Conservation (phyloP, 495 filamentous ascomycete genomes). For the Penicillium taxi region DNA sequence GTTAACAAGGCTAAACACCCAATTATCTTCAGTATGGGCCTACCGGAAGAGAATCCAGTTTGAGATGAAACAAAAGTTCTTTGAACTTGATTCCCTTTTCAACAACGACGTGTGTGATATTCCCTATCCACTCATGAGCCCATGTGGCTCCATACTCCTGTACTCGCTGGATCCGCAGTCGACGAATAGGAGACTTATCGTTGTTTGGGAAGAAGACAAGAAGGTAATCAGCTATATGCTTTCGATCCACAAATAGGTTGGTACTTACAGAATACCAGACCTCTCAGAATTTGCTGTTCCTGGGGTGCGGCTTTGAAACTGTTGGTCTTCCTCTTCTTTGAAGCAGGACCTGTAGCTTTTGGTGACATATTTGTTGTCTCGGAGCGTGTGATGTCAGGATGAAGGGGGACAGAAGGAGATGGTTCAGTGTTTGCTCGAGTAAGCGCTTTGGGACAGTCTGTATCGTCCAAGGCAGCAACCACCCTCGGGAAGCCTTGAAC, state of each 20-base stretch:
- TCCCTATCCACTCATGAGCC: constrained; percentile 43
- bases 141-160: constrained; percentile 68
- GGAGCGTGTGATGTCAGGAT: not conserved
- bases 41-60: constrained; percentile 41
- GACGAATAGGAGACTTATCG: constrained; percentile 57
- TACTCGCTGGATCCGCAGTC: constrained; percentile 63
- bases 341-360: constrained; percentile 8
- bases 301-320: constrained; percentile 44
- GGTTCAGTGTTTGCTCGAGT: constrained; percentile 13
- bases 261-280: constrained; percentile 51
- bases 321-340: constrained; percentile 22
- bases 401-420: constrained; percentile 2
- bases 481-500: not conserved
- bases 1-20: constrained; percentile 22
- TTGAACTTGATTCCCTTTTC: constrained; percentile 60
- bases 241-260: not conserved
- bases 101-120: constrained; percentile 69
- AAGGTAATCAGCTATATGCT: constrained; percentile 3
- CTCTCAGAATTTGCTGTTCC: constrained; percentile 56
- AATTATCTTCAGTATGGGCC: constrained; percentile 15
- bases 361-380: constrained; percentile 14
- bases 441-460: constrained; percentile 1
- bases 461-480: not conserved
- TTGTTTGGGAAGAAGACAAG: constrained; percentile 74
- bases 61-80: constrained; percentile 57